Evolutionary conservation across 2,329 filamentous ascomycete species (phyloP).

Genomic region (Cryphonectria naterciae): DNA sequence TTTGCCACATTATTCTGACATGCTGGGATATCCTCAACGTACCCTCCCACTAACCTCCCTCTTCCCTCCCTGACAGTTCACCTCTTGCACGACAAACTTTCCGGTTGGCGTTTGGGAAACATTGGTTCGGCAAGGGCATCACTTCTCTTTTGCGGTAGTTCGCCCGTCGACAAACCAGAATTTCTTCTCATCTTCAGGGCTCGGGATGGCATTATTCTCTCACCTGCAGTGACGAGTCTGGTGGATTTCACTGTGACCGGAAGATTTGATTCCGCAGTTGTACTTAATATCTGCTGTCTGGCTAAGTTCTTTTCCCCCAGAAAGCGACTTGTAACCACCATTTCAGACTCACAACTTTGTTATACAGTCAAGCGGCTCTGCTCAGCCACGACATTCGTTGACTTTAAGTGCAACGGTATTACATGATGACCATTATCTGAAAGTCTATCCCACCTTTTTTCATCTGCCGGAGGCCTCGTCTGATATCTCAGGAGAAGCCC

Average conservation of each 20-base stretch:
- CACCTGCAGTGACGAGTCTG: neutral
- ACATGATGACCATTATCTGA: neutral
- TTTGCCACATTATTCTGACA: neutral
- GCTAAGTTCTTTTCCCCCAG: neutral
- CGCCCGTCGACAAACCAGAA: neutral
- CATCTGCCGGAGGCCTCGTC: neutral
- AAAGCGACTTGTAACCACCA: neutral
- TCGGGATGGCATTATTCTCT: neutral
- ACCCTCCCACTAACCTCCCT: too few relatives aligned
- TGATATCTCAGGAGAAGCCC: neutral
- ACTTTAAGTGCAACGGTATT: neutral
- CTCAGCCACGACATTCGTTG: neutral
- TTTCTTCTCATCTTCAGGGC: neutral
- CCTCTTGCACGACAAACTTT: neutral
- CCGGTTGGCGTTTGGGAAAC: neutral
- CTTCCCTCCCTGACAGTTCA: neutral
- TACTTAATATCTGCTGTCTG: neutral
- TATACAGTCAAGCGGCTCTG: neutral
- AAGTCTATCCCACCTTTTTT: neutral
- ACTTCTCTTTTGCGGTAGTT: neutral
- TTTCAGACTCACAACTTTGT: neutral
- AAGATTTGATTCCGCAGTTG: neutral
- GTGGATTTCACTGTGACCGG: neutral
- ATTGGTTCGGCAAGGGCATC: neutral
- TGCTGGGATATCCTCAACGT: slow-evolving; percentile 2